Conservation (phyloP, 2,329 filamentous ascomycete genomes). For the Rutstroemia sp. region DNA sequence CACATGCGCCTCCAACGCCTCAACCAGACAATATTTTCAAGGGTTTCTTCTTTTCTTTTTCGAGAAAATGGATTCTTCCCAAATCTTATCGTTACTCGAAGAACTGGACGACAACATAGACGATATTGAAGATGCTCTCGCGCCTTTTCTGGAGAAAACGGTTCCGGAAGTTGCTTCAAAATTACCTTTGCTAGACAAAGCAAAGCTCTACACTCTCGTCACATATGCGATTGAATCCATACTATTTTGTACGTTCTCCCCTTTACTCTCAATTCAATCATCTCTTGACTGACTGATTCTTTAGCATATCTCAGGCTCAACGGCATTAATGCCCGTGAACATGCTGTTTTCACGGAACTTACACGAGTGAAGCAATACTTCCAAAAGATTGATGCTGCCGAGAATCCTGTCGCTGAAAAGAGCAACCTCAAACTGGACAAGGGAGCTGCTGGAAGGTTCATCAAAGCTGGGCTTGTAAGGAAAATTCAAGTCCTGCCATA, state of each 20-base stretch:
- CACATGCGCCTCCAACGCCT: too few species aligned
- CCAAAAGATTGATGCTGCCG: conserved; percentile 75
- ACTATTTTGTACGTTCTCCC: conserved; percentile 61
- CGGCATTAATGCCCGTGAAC: conserved; percentile 72
- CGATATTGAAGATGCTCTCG: conserved; percentile 64
- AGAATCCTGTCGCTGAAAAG: conserved; percentile 43
- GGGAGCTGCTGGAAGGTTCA: conserved; percentile 70
- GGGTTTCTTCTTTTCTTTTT: not conserved
- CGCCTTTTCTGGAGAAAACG: conserved; percentile 60
- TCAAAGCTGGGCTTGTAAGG: conserved; percentile 70
- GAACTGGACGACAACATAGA: conserved; percentile 72
- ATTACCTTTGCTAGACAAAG: conserved; percentile 86
- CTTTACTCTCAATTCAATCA: not conserved
- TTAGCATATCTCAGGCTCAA: conserved; percentile 70
- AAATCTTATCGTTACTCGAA: conserved; percentile 26
- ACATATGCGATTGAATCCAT: conserved; percentile 88
- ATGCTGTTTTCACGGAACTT: conserved; percentile 80
- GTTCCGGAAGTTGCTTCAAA: conserved; percentile 65
- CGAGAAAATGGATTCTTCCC: conserved; percentile 34
- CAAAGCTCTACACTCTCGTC: conserved; percentile 83
- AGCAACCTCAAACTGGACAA: conserved; percentile 55
- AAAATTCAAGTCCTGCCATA: not conserved
- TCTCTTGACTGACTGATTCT: conserved; percentile 11
- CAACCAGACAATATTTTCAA: too few species aligned
- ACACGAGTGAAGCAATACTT: conserved; percentile 86